These are phyloP conservation scores for Rhizophagus prolifer DNA, from an alignment of 192 early-diverging fungal genomes.

Conservation along the genomic window DNA sequence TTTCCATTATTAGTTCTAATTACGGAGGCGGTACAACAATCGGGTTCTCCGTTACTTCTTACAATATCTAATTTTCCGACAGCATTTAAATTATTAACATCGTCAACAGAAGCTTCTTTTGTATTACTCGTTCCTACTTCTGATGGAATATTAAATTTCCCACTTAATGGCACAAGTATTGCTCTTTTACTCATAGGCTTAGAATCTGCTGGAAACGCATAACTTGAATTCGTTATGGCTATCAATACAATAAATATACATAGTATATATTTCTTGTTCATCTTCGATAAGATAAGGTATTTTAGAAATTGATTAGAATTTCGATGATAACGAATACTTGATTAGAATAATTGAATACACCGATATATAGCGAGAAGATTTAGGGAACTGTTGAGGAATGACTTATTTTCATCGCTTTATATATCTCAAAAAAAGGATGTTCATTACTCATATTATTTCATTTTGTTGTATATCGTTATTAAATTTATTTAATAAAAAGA, in stretches of 20 bases:
- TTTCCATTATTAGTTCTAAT: neutral
- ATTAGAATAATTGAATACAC: constrained; percentile 2
- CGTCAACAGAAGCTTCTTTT: neutral
- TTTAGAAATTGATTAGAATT: constrained; percentile 1
- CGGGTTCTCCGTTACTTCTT: neutral
- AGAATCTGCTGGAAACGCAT: neutral
- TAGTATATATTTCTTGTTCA: constrained; percentile 10
- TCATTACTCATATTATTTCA: neutral
- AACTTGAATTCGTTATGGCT: constrained; percentile 7
- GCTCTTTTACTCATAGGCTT: constrained; percentile 2
- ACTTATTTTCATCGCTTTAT: neutral
- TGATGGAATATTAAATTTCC: too few relatives aligned
- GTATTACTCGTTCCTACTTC: neutral
- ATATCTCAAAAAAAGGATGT: neutral
- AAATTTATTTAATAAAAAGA: too few relatives aligned
- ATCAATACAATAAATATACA: neutral
- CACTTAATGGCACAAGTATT: too few relatives aligned
- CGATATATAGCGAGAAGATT: neutral
- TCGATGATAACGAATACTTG: too few relatives aligned
- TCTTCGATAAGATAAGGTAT: neutral
- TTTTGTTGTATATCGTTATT: too few relatives aligned
- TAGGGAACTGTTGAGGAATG: too few relatives aligned
- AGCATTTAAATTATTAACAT: neutral
- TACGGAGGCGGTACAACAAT: neutral
- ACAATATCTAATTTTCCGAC: neutral